phyloP scores from a whole-genome alignment of 2,329 filamentous ascomycete species.

The Curvularia sp. region DNA sequence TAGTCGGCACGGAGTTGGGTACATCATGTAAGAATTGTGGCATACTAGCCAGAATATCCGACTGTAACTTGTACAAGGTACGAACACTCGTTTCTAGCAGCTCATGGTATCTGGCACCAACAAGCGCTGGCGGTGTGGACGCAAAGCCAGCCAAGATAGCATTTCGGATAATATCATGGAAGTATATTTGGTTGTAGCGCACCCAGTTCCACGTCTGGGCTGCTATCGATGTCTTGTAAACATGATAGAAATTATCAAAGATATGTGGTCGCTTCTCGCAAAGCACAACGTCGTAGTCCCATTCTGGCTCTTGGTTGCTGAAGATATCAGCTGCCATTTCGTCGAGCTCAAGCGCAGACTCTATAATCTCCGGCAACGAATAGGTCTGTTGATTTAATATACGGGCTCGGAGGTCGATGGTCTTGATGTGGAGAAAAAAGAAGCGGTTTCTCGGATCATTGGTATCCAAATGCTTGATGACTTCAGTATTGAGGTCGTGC shows the following conservation, averaged over 20 bases:
- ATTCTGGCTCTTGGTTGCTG: constrained; percentile 24
- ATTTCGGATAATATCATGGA: constrained; percentile 48
- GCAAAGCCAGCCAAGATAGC: constrained; percentile 37
- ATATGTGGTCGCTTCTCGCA: constrained; percentile 20
- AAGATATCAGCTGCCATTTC: constrained; percentile 31
- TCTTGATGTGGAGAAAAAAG: constrained; percentile 41
- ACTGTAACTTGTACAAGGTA: constrained; percentile 37
- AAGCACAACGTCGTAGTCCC: constrained; percentile 34
- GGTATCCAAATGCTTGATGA: constrained; percentile 28
- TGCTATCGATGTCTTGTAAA: constrained; percentile 38
- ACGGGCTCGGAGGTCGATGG: constrained; percentile 37
- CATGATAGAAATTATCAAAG: constrained; percentile 41
- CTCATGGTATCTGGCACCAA: constrained; percentile 25
- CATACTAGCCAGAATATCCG: constrained; percentile 46
- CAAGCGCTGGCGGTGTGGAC: constrained; percentile 36
- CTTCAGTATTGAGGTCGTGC: constrained; percentile 35
- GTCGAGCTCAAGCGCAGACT: constrained; percentile 38
- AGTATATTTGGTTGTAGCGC: constrained; percentile 44
- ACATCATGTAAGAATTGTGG: constrained; percentile 47
- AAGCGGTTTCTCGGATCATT: constrained; percentile 37
- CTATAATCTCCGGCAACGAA: constrained; percentile 32
- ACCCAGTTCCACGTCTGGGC: constrained; percentile 48
- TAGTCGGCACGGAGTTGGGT: constrained; percentile 25
- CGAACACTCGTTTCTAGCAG: constrained; percentile 35
- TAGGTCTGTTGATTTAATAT: constrained; percentile 28